Evolutionary conservation across 2,329 filamentous ascomycete genomes (phyloP).

Genomic region (Fusarium coicis): DNA sequence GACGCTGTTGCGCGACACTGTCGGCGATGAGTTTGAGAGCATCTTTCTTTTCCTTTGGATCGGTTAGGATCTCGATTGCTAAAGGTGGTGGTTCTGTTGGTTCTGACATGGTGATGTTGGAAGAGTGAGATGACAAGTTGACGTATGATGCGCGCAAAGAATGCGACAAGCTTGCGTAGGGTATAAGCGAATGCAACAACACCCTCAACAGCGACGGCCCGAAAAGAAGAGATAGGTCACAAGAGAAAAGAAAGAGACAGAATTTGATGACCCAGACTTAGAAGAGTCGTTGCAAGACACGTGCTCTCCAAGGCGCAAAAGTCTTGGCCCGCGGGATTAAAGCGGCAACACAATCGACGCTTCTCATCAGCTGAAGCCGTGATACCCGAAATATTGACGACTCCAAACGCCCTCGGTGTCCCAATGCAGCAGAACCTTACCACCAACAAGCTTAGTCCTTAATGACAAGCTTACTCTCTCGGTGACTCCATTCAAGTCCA

Average conservation of each 20-base stretch:
- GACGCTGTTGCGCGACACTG: slow-evolving; percentile 84
- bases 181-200: background rate
- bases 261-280: background rate
- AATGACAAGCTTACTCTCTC: slow-evolving; percentile 27
- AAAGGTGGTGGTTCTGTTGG: slow-evolving; percentile 65
- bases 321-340: slow-evolving; percentile 25
- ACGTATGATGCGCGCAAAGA: background rate
- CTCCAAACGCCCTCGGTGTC: slow-evolving; percentile 29
- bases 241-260: background rate
- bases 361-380: slow-evolving; percentile 25
- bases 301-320: background rate
- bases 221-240: background rate
- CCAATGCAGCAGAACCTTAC: slow-evolving; percentile 31
- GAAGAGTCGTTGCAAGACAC: background rate
- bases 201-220: background rate
- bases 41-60: slow-evolving; percentile 68
- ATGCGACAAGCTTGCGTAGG: background rate
- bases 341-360: slow-evolving; percentile 10
- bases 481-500: slow-evolving; percentile 18
- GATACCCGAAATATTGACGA: slow-evolving; percentile 24
- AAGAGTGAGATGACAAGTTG: background rate
- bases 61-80: slow-evolving; percentile 64
- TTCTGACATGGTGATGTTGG: slow-evolving; percentile 9
- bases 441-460: slow-evolving; percentile 29
- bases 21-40: slow-evolving; percentile 81